Evolutionary conservation across 768 basidiomycete species (phyloP).

Genomic region (Auricularia sp.): DNA sequence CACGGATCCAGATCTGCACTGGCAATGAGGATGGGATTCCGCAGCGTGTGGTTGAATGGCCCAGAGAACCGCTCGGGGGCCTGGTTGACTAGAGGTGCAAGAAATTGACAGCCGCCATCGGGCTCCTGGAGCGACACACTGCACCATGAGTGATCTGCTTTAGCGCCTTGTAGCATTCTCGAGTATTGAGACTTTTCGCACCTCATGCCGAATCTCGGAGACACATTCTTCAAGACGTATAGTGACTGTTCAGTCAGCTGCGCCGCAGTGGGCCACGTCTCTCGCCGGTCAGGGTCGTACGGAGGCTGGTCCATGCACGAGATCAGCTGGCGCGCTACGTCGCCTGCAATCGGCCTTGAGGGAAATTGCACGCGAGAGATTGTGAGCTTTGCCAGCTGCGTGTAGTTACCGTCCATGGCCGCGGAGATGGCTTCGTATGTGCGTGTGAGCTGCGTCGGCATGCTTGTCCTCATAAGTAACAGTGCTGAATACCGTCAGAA

Average conservation of each 20-base stretch:
- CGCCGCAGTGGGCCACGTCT: slow-evolving; percentile 3
- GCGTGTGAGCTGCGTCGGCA: slow-evolving; percentile 2
- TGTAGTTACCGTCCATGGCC: slow-evolving; percentile 7
- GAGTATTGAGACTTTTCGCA: background rate
- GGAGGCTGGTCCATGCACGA: slow-evolving; percentile 8
- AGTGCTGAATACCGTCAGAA: slow-evolving; percentile 1
- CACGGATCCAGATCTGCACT: background rate
- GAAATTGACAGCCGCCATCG: background rate
- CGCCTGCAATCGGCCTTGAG: background rate
- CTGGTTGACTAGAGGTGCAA: background rate
- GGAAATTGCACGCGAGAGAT: background rate
- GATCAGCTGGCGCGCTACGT: slow-evolving; percentile 8
- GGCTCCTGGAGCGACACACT: background rate
- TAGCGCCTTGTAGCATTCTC: background rate
- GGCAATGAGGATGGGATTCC: background rate
- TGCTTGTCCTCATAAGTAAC: background rate
- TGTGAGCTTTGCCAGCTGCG: background rate
- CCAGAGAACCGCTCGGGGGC: background rate
- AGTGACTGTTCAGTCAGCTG: slow-evolving; percentile 6
- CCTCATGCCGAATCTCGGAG: background rate
- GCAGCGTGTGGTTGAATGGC: background rate
- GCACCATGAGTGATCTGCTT: background rate
- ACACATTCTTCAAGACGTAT: slow-evolving; percentile 1
- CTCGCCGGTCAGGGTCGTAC: background rate
- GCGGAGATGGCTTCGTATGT: background rate